Base-by-base conservation (phyloP, 1,284 basidiomycete species). In the Crucibulum parvulum region DNA sequence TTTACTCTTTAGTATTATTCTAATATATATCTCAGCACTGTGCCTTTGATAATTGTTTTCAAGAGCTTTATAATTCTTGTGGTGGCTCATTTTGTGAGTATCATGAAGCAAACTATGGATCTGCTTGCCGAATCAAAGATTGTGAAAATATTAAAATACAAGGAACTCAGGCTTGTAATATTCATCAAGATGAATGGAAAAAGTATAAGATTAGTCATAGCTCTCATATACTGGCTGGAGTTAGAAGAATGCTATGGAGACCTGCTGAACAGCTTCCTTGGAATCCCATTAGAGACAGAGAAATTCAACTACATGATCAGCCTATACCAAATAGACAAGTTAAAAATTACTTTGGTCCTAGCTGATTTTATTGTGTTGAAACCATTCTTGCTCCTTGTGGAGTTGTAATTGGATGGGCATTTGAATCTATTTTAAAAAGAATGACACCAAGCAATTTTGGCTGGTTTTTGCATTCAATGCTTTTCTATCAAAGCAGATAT, bases 31-130 rank as follows among this genome's bases (percentile, higher is more conserved):
- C 24, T 24, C 24, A 24, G 24, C 35, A 53, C 37, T 58, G 57
- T 58, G 57, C 51, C 36, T 58, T 52, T 58, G 57, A 53, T 13
- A 37, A 53, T 7, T 58, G 57, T 53, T 5, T 18, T 45, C 7
- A 13, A 31, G 57, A 53, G 9, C 37, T 58, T 10, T 24, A 15
- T 15, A 70, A 70, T 66, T 56, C 66, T 35, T 38, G 60, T 51
- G 62, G 66, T 55, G 69, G 67, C 15, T 55, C 55, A 31, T 70
- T 69, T 56, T 72, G 69, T 63, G 39, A 37, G n/a, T 37, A 43
- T 8, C 65, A 72, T 67, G 60, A 68, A 55, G 7, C 18, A 37
- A n/a, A 57, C 53, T 60, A 53, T 58, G 63, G 60, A 7, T 37
- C 16, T 31, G 37, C 16, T 37, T 70, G 67, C 55, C 50, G 56